Base-by-base conservation (phyloP, 208 protist genomes). In the Trypanosomatidae sp. region DNA sequence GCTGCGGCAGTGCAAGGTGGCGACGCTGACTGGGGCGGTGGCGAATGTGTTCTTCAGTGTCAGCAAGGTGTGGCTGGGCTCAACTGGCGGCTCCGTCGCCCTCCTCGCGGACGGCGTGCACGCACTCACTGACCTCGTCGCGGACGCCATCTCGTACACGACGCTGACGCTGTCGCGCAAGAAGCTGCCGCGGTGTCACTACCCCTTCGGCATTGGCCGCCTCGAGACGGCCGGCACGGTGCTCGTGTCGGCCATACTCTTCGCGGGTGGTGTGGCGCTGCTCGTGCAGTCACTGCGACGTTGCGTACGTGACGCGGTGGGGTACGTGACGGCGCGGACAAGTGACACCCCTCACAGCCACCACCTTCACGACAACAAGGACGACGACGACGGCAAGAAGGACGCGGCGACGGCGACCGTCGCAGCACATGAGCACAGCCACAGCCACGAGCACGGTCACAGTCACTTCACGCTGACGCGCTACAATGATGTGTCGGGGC, bases 71-170 rank as follows among this genome's bases (percentile, higher is more conserved):
- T 84, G 66, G 50, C 13, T 75, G 20, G 84, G 84, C 40, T 61
- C 61, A 5, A 54, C 73, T 3, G 84, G 84, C 13, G 84, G 84
- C 39, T 89, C 76, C 8, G 78, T 89, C 5, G 84, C 84, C 11
- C 68, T 92, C 28, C 58, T 92, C 23, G 84, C 84, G 18, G 84
- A 92, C 49, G 84, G 84, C 30, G 83, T 89, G 42, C 84, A 92
- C 46, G 51, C 84, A 6, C 46, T 92, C n/a, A 80, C 77, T 6
- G 84, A 92, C 53, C 60, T 92, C 33, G 32, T 87, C 11, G 65
- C 84, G 0, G 84, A 92, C 47, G 56, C 74, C 33, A 63, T 89
- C 42, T 92, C 84, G 15, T 92, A 86, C 50, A 42, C 48, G 13
- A 62, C 79, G 27, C 57, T 92, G 46, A 66, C 73, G 0, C 56